Conservation (phyloP, 1,139 yeast species). For the Sugiyamaella grinbergsii region DNA sequence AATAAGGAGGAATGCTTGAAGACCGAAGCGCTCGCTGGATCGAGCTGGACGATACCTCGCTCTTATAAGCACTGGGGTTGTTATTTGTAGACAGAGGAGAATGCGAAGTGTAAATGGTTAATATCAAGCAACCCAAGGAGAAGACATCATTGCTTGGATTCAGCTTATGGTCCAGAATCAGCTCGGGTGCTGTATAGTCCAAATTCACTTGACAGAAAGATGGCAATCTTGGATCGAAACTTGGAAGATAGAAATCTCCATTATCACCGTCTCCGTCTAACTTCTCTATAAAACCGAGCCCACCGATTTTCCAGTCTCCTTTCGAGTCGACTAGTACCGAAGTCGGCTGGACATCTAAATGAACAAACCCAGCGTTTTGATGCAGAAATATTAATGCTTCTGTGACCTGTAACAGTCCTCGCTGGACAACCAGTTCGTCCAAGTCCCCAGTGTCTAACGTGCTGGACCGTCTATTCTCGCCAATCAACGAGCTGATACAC, state of each 20-base stretch:
- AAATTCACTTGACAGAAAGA: conserved; percentile 66
- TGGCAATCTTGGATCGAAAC: conserved; percentile 75
- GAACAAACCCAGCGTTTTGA: conserved; percentile 71
- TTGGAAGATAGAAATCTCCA: conserved; percentile 55
- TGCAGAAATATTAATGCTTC: conserved; percentile 84
- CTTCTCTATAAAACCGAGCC: conserved; percentile 59
- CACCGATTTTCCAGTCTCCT: conserved; percentile 93
- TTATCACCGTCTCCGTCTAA: conserved; percentile 39
- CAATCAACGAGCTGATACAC: conserved; percentile 53
- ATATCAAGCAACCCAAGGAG: conserved; percentile 75
- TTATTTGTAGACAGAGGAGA: conserved; percentile 45
- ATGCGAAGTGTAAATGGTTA: conserved; percentile 55
- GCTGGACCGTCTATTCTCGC: conserved; percentile 32
- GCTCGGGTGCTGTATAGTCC: conserved; percentile 77
- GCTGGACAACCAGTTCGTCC: conserved; percentile 75
- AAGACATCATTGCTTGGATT: conserved; percentile 78
- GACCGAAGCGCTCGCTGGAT: conserved; percentile 47
- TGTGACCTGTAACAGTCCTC: conserved; percentile 78
- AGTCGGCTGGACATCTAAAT: conserved; percentile 75
- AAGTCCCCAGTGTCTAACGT: conserved; percentile 29
- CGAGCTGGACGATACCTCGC: conserved; percentile 34
- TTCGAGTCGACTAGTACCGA: conserved; percentile 76
- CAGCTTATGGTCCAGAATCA: conserved; percentile 59
- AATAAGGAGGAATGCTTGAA: conserved; percentile 44
- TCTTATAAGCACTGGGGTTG: conserved; percentile 42